Conservation (phyloP, 2,329 filamentous ascomycete genomes). For the Diaporthe citrichinensis region DNA sequence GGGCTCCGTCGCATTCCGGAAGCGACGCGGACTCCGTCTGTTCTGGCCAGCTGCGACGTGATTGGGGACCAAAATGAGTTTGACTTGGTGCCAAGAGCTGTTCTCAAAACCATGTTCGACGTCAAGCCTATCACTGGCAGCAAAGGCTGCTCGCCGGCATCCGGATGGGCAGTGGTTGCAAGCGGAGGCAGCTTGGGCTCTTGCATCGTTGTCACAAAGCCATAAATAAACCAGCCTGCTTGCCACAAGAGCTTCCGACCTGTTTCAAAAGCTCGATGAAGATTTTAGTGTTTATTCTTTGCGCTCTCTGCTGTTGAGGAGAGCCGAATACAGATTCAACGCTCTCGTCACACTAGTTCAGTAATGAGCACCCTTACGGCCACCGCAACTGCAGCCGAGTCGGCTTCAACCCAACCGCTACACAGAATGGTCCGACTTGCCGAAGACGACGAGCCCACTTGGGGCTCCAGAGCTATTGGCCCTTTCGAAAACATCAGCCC, state of each 20-base stretch:
- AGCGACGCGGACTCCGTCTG: conserved; percentile 7
- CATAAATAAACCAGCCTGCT: not conserved
- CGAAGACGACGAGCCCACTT: conserved; percentile 13
- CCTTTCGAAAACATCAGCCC: not conserved
- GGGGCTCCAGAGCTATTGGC: not conserved
- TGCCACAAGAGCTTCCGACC: not conserved
- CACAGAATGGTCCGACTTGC: conserved; percentile 25
- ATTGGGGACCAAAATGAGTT: not conserved
- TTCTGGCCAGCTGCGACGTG: not conserved
- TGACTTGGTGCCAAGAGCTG: not conserved
- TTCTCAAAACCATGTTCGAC: not conserved
- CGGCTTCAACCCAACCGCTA: not conserved
- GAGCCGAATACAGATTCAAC: not conserved
- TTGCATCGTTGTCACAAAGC: not conserved
- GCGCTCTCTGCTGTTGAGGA: not conserved
- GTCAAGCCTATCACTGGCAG: not conserved
- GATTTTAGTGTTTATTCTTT: not conserved
- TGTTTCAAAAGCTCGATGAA: not conserved
- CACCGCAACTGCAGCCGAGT: not conserved
- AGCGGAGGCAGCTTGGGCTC: too few relatives aligned
- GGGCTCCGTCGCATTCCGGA: not conserved
- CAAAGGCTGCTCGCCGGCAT: not conserved
- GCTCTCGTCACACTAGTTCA: too few relatives aligned
- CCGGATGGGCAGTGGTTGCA: not conserved
- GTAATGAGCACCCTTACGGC: conserved; percentile 9